Conservation (phyloP, 2,329 filamentous ascomycete genomes). For the Setomelanomma holmii region DNA sequence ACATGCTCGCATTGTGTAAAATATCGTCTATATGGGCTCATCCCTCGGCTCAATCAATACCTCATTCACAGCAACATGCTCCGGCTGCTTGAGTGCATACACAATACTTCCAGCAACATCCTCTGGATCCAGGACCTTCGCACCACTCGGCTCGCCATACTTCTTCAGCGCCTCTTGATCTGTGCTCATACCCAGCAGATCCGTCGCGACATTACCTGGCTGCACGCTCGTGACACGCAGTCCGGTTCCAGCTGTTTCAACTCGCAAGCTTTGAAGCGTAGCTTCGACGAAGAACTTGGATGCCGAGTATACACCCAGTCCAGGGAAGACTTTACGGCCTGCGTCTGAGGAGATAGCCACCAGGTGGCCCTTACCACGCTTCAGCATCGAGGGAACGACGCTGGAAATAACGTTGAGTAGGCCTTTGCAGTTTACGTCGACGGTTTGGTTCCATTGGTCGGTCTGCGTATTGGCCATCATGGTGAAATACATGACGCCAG, state of each 20-base stretch:
- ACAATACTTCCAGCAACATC: conserved; percentile 77
- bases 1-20: too few species aligned
- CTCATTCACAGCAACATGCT: conserved; percentile 81
- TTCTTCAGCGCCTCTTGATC: conserved; percentile 80
- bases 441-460: conserved; percentile 81
- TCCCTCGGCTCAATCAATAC: conserved; percentile 66
- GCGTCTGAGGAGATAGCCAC: conserved; percentile 85
- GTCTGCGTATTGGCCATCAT: conserved; percentile 80
- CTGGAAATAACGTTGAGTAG: conserved; percentile 75
- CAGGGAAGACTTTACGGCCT: conserved; percentile 81
- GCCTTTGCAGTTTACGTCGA: conserved; percentile 88
- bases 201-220: conserved; percentile 78
- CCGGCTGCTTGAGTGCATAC: conserved; percentile 75
- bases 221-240: conserved; percentile 77
- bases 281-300: conserved; percentile 88
- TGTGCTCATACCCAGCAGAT: conserved; percentile 75
- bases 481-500: conserved; percentile 88
- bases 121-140: conserved; percentile 74
- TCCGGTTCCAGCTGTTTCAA: conserved; percentile 78
- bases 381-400: conserved; percentile 74
- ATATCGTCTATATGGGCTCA: conserved; percentile 38
- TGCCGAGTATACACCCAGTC: conserved; percentile 81
- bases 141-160: conserved; percentile 76
- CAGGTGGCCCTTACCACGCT: conserved; percentile 73
- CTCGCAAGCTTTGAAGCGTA: conserved; percentile 74